These are phyloP conservation scores for Angophora floribunda DNA, from an alignment of 345 rosid genomes.

Conservation along the genomic window DNA sequence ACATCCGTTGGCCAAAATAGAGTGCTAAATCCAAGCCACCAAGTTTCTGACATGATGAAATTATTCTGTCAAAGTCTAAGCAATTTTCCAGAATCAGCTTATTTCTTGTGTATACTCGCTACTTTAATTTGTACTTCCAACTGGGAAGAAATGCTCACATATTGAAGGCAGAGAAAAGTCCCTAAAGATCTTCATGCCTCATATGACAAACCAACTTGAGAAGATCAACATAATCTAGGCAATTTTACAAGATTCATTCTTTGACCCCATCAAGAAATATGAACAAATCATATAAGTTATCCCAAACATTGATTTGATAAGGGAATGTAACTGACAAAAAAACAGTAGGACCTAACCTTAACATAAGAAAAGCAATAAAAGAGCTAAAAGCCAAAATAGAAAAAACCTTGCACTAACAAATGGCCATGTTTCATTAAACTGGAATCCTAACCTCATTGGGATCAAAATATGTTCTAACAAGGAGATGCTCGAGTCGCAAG, in stretches of 20 bases:
- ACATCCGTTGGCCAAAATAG: neutral
- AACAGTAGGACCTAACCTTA: neutral
- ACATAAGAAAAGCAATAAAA: neutral
- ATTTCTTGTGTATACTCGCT: neutral
- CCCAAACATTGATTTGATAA: neutral
- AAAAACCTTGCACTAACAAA: neutral
- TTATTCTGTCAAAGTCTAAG: neutral
- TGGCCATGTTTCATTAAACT: neutral
- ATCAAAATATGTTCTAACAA: slow-evolving; percentile 92
- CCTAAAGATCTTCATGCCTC: neutral
- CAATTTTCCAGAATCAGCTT: neutral
- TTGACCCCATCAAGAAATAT: neutral
- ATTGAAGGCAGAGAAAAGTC: neutral
- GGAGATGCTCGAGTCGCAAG: slow-evolving; percentile 87
- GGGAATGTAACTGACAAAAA: neutral
- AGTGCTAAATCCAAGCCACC: neutral
- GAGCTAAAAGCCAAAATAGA: neutral
- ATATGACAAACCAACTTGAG: neutral
- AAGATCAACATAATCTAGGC: neutral
- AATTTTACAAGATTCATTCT: neutral
- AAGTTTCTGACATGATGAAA: neutral
- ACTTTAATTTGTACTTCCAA: neutral
- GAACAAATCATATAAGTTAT: neutral
- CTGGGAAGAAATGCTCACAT: neutral
- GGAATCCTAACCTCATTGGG: slow-evolving; percentile 70